A percentile compares a stretch with the other conserved stretches of the same genome.
Conservation (phyloP, 2,329 filamentous ascomycete genomes). For the Aspergillus sp. region DNA sequence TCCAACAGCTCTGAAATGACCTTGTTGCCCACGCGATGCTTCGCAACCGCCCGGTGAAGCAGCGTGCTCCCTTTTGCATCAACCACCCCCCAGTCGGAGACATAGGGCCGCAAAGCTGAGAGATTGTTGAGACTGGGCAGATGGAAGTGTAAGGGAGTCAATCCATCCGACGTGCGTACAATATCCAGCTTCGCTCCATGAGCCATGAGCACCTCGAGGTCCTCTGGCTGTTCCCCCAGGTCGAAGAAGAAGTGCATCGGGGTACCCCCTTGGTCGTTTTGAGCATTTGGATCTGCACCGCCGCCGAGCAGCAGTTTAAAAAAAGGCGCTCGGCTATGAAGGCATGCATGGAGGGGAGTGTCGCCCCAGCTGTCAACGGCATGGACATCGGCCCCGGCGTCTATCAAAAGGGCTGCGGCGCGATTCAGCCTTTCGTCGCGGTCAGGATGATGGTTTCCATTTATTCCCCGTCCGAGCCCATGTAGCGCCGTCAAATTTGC, state of each 20-base stretch:
- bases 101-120: slow-evolving; percentile 12
- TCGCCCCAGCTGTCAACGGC: not conserved
- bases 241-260: slow-evolving; percentile 11
- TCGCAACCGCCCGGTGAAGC: slow-evolving; percentile 12
- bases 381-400: slow-evolving; percentile 12
- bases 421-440: not conserved
- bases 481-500: slow-evolving; percentile 2
- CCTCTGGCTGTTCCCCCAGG: not conserved
- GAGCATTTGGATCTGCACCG: slow-evolving; percentile 10
- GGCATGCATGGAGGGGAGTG: not conserved
- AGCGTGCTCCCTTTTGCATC: slow-evolving; percentile 18
- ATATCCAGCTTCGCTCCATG: slow-evolving; percentile 17
- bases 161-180: not conserved
- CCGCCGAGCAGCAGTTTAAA: not conserved
- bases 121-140: slow-evolving; percentile 13
- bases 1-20: slow-evolving; percentile 4
- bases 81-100: slow-evolving; percentile 11
- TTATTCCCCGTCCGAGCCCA: not conserved
- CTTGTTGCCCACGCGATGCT: not conserved
- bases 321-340: not conserved
- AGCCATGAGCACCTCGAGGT: slow-evolving; percentile 10
- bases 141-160: slow-evolving; percentile 17
- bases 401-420: slow-evolving; percentile 6
- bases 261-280: slow-evolving; percentile 11
- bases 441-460: not conserved